A percentile compares a stretch with the other conserved stretches of the same genome.
Evolutionary conservation across 371 early-diverging fungal species (phyloP).

Genomic region (Entomophthora muscae): DNA sequence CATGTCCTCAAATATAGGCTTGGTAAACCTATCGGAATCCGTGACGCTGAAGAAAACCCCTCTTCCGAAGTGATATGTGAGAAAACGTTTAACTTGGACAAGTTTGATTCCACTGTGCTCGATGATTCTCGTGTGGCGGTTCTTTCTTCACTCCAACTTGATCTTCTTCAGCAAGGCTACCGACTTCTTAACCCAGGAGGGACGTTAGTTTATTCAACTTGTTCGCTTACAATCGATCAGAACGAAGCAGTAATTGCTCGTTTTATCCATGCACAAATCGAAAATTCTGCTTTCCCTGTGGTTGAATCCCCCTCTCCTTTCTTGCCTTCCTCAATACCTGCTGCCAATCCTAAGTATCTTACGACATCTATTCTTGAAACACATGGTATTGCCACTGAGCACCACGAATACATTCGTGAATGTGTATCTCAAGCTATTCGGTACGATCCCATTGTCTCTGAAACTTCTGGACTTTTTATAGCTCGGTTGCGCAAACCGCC

Average conservation of each 20-base stretch:
- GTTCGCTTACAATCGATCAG: conserved; percentile 51
- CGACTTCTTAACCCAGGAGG: conserved; percentile 50
- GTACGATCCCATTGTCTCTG: conserved; percentile 25
- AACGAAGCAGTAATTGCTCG: conserved; percentile 66
- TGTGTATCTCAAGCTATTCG: conserved; percentile 20
- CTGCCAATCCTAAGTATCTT: not conserved
- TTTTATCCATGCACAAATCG: conserved; percentile 37
- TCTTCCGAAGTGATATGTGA: not conserved
- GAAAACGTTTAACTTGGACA: not conserved
- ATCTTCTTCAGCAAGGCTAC: not conserved
- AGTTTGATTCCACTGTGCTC: not conserved
- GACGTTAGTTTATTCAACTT: conserved; percentile 72
- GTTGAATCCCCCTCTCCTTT: not conserved
- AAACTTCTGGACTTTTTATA: conserved; percentile 46
- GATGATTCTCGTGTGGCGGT: not conserved
- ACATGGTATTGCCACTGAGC: not conserved
- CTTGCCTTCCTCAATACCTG: not conserved
- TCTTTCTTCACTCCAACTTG: not conserved
- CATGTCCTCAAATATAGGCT: conserved; percentile 46
- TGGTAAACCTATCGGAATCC: not conserved
- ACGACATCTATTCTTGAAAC: not conserved
- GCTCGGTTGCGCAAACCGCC: conserved; percentile 26
- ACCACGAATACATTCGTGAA: not conserved
- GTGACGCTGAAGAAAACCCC: not conserved
- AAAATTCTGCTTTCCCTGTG: conserved; percentile 6